phyloP scores from a whole-genome alignment of 495 filamentous ascomycete species.

The Talaromyces proteolyticus region DNA sequence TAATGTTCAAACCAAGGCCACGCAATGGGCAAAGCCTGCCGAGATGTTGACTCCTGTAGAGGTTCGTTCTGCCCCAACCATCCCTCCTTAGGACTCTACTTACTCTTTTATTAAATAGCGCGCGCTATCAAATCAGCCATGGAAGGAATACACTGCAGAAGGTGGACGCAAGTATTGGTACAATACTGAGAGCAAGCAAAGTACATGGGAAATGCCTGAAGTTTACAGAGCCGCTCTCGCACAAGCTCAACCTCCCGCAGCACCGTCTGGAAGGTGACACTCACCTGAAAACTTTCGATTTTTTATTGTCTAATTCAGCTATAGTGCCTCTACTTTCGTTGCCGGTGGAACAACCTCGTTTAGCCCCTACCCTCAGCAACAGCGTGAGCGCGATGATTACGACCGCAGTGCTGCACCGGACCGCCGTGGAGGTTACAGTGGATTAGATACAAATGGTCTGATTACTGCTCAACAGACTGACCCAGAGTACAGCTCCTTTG shows the following conservation, averaged over 20 bases:
- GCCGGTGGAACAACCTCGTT: slow-evolving; percentile 57
- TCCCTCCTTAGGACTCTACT: slow-evolving; percentile 7
- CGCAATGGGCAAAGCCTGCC: slow-evolving; percentile 89
- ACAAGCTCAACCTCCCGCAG: slow-evolving; percentile 41
- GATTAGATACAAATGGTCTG: slow-evolving; percentile 46
- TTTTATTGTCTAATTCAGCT: no score
- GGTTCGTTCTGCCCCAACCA: slow-evolving; percentile 42
- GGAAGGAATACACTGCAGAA: slow-evolving; percentile 87
- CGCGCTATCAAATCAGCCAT: slow-evolving; percentile 76
- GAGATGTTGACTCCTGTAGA: slow-evolving; percentile 85
- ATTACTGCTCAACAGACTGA: slow-evolving; percentile 62
- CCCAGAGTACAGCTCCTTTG: slow-evolving; percentile 75
- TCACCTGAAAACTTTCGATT: no score
- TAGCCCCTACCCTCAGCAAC: slow-evolving; percentile 36
- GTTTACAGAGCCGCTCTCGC: slow-evolving; percentile 68
- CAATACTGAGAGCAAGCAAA: slow-evolving; percentile 85
- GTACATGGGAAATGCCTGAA: slow-evolving; percentile 91
- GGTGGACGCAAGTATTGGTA: slow-evolving; percentile 91
- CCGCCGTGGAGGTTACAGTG: slow-evolving; percentile 60
- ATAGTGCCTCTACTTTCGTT: slow-evolving; percentile 61
- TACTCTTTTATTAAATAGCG: slow-evolving; percentile 42
- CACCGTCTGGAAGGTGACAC: slow-evolving; percentile 56
- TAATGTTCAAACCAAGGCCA: slow-evolving; percentile 78
- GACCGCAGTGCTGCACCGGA: slow-evolving; percentile 58
- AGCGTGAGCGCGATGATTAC: slow-evolving; percentile 46